Evolutionary conservation across 148 eudicot species (phyloP).

Genomic region (Mesembryanthemum crystallinum): DNA sequence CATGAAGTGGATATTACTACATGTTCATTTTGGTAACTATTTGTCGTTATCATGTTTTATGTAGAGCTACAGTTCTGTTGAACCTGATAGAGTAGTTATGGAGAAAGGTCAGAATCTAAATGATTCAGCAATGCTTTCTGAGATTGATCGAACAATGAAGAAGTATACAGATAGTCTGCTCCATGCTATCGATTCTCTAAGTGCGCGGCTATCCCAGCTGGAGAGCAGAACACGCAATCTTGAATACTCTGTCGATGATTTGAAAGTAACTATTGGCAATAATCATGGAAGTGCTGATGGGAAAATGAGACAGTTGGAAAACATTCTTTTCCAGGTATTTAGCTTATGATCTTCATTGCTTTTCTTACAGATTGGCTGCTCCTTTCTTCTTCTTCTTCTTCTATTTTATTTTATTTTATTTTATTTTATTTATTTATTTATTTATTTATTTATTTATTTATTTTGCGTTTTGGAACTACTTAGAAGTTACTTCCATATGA

Average conservation of each 20-base stretch:
- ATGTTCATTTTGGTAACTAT: background rate
- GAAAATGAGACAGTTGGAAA: conserved; percentile 78
- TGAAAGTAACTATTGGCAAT: conserved; percentile 65
- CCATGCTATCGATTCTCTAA: conserved; percentile 69
- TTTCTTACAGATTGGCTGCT: background rate
- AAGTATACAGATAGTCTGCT: conserved; percentile 64
- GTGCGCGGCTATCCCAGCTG: conserved; percentile 76
- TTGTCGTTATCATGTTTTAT: conserved; percentile 18
- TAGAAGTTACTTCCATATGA: no score
- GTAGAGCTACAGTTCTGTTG: conserved; percentile 70
- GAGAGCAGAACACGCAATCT: conserved; percentile 68
- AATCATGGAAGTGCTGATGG: conserved; percentile 76
- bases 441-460: no score
- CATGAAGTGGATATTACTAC: background rate
- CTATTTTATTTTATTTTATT: no score
- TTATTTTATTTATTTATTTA: no score
- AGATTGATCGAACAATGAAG: conserved; percentile 76
- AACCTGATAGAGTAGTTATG: conserved; percentile 45
- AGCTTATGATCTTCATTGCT: background rate
- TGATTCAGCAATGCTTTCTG: conserved; percentile 57
- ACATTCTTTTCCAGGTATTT: conserved; percentile 77
- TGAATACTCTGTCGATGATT: conserved; percentile 80
- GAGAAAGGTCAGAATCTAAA: conserved; percentile 55
- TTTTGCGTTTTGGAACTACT: no score
- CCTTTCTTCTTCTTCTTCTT: no score